Evolutionary conservation across 106 monocot species (phyloP), one percentile per base, ranked within the genome.

Genomic region (Posidonia australis): DNA sequence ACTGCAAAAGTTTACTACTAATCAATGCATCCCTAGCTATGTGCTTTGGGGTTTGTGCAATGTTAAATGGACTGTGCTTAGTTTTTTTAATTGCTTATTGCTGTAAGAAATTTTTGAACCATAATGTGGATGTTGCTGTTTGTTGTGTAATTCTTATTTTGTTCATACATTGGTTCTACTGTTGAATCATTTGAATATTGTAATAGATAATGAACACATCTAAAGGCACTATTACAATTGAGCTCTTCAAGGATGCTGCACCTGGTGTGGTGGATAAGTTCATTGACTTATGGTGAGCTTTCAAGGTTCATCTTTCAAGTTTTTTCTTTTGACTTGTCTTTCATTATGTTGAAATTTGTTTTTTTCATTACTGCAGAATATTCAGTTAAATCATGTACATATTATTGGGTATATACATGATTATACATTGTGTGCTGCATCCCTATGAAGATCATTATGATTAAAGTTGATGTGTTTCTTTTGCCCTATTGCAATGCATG

Each of bases 221-320:
- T 5, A 88, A 84, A 61, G 88, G 88, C 46, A 20, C 54, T 54
- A 84, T 88, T 45, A 82, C 72, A 44, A 64, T 84, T 56, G 88
- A 88, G 65, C 81, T 88, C 10, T 69, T 67, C 42, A 84, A 77
- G 61, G 81, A 84, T 74, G 70, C 79, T 26, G 70, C 77, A 25
- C 68, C 74, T 28, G 79, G 70, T 58, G 77, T 82, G 52, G 67
- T 88, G 63, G 77, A 79, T 51, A 84, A 77, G 51, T 88, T 88
- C 51, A 20, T 84, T 58, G 68, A 81, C 32, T 70, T 88, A 13
- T 88, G 88, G 88, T 88, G 58, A 74, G 57, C 54, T 2, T 36
- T 7, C 36, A 36, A 7, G 7, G 36, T 36, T 36, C 36, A 36
- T 36, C 36, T 36, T 7, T 7, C 36, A 36, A 36, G 7, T 7